Conservation (phyloP, 768 basidiomycete species). For the Tylopilus intermedius region DNA sequence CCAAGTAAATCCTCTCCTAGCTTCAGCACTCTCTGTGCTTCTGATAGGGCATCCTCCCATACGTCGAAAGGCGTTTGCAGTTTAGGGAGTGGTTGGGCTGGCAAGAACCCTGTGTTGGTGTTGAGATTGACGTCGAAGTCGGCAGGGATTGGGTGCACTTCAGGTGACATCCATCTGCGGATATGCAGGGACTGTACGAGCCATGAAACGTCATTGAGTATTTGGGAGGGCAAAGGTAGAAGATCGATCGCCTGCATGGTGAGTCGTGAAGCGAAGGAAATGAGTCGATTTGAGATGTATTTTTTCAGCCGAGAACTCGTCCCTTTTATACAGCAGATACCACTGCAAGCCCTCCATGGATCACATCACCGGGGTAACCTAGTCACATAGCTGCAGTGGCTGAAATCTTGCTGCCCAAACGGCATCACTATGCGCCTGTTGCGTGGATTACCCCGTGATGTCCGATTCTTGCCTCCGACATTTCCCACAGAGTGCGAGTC, state of each 20-base stretch:
- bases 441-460: slow-evolving; percentile 20
- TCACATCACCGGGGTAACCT: slow-evolving; percentile 32
- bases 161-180: slow-evolving; percentile 25
- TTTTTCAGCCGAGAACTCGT: neutral
- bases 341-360: slow-evolving; percentile 27
- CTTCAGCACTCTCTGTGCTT: slow-evolving; percentile 49
- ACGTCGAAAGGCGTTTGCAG: slow-evolving; percentile 49
- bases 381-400: slow-evolving; percentile 31
- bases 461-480: slow-evolving; percentile 16
- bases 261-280: slow-evolving; percentile 3
- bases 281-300: slow-evolving; percentile 7
- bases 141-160: slow-evolving; percentile 33
- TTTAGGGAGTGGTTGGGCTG: slow-evolving; percentile 53
- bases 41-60: slow-evolving; percentile 68
- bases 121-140: slow-evolving; percentile 50
- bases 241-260: slow-evolving; percentile 33
- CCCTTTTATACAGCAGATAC: slow-evolving; percentile 30
- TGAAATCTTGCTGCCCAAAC: slow-evolving; percentile 24
- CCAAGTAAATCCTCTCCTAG: slow-evolving; percentile 54
- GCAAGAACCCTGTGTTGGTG: slow-evolving; percentile 77
- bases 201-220: slow-evolving; percentile 45
- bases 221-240: slow-evolving; percentile 50
- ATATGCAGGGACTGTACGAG: slow-evolving; percentile 42
- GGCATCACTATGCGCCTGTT: slow-evolving; percentile 26
- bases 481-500: slow-evolving; percentile 15